phyloP scores from a whole-genome alignment of 208 protist genomes.

The Herpetomonas samuelpessoai region DNA sequence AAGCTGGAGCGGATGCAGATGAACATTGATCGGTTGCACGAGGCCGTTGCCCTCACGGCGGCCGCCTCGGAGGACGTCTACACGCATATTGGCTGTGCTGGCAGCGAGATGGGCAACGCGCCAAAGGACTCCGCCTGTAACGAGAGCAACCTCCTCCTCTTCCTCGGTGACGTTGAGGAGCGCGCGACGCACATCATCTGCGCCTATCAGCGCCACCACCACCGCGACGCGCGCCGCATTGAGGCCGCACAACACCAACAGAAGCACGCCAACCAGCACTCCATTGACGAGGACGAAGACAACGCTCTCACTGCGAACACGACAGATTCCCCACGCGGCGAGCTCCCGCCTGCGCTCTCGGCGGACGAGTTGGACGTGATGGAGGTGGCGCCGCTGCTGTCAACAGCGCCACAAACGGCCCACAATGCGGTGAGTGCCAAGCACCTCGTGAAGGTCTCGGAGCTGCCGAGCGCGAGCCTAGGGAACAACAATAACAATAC shows the following conservation, averaged over 20 bases:
- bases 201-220: conserved; percentile 55
- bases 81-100: conserved; percentile 60
- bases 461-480: conserved; percentile 77
- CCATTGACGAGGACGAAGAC: conserved; percentile 19
- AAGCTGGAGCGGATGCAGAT: conserved; percentile 66
- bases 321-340: conserved; percentile 20
- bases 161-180: conserved; percentile 92
- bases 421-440: conserved; percentile 59
- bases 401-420: conserved; percentile 35
- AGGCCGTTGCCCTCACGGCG: conserved; percentile 59
- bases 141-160: conserved; percentile 85
- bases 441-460: conserved; percentile 54
- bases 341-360: conserved; percentile 20
- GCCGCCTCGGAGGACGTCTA: conserved; percentile 81
- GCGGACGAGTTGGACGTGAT: conserved; percentile 24
- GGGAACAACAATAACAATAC: conserved; percentile 25
- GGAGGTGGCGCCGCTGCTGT: conserved; percentile 37
- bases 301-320: conserved; percentile 22
- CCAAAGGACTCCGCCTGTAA: conserved; percentile 41
- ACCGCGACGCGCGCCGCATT: conserved; percentile 5
- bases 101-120: conserved; percentile 15
- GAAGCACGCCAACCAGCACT: conserved; percentile 10
- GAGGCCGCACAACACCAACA: conserved; percentile 6
- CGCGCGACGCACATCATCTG: conserved; percentile 75
- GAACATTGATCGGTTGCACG: conserved; percentile 44